Evolutionary conservation across 2,329 filamentous ascomycete genomes (phyloP), one percentile per base, ranked within the genome.

Genomic region (Aspergillus felis): DNA sequence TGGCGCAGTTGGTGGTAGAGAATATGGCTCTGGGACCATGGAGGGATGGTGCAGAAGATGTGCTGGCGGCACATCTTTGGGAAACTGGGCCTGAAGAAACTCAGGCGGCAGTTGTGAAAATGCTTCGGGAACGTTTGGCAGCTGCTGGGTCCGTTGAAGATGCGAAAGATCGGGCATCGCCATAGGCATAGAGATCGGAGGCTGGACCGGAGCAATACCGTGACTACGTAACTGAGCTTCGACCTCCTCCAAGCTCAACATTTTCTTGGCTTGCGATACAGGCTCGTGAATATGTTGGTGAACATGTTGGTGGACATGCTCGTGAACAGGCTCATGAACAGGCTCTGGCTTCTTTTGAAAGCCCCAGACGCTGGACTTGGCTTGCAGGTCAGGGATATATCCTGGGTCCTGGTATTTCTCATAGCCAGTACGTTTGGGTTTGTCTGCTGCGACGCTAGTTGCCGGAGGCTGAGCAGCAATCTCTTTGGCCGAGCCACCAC

Each of bases 231-330:
- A 92, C 62, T 91, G 87, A 54, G 93, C 93, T 77, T 99, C 94
- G 22, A 99, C 92, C 78, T 99, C 94, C 72, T 97, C 94, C 68
- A 99, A 75, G 68, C 91, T 97, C 89, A 99, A 87, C 77, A 97
- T 88, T 79, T 92, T 97, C 68, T 87, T 86, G 46, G 82, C 67
- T 50, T 78, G 73, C n/a, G 69, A 66, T 50, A 65, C 56, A 46
- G 65, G 65, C 57, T 47, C 64, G 14, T 41, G 61, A 64, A 53
- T 41, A 2, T 58, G 54, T 29, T 66, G 61, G 1, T 49, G 47
- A 22, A 38, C 29, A 7, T 22, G 47, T 9, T 56, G 22, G 3
- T 27, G 61, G 64, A 53, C 38, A 2, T 58, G 55, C 38, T 66
- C 62, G 2, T 50, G 50, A 27, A 41, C 32, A 7, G 22, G 47